These are phyloP conservation scores for Iberis pinnata DNA, from an alignment of 345 rosid species.

Conservation along the genomic window DNA sequence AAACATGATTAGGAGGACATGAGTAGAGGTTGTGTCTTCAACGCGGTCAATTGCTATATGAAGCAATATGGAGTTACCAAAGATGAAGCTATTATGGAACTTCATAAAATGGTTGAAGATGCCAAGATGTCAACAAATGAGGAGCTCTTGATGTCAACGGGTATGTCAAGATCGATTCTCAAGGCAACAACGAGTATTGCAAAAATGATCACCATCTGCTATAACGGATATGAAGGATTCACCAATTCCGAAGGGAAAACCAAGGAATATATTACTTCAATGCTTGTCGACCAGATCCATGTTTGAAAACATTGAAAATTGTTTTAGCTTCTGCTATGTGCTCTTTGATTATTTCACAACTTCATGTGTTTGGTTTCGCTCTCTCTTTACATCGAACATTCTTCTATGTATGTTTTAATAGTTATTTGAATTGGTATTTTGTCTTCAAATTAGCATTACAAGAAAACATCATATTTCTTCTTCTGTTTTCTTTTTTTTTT, in stretches of 20 bases:
- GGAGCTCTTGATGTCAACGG: slow-evolving; percentile 9
- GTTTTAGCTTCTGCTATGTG: too few species aligned
- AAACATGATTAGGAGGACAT: slow-evolving; percentile 29
- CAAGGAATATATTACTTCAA: not conserved
- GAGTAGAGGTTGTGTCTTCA: slow-evolving; percentile 8
- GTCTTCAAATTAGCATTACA: too few species aligned
- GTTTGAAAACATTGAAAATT: not conserved
- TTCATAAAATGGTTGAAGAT: not conserved
- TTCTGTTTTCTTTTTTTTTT: too few species aligned
- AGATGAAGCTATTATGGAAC: not conserved
- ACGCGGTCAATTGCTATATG: slow-evolving; percentile 10
- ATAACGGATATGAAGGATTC: slow-evolving; percentile 14
- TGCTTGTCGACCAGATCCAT: not conserved
- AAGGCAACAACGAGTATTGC: not conserved
- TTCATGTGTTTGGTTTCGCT: too few species aligned
- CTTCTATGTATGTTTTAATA: too few species aligned
- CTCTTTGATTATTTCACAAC: too few species aligned
- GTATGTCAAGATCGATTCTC: not conserved
- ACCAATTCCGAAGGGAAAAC: slow-evolving; percentile 5
- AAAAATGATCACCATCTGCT: not conserved
- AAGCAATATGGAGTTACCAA: slow-evolving; percentile 22
- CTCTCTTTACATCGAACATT: too few species aligned
- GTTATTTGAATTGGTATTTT: too few species aligned
- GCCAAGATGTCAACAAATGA: slow-evolving; percentile 6
- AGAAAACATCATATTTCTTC: too few species aligned